Conservation (phyloP, 208 protist genomes). For the Trypanosoma melophagium region DNA sequence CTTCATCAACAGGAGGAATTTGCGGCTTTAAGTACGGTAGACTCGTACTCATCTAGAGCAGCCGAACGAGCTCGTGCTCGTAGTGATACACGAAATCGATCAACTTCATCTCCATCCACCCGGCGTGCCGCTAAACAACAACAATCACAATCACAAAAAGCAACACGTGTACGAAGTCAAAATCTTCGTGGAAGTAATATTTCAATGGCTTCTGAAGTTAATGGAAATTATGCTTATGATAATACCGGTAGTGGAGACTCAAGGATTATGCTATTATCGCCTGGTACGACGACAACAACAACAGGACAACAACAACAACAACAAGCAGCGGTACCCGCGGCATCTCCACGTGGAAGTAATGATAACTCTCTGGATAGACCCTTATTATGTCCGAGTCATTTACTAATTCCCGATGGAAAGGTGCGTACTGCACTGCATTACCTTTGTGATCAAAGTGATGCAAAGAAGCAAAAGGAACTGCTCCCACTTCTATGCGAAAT, state of each 20-base stretch:
- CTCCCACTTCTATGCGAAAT: constrained; percentile 40
- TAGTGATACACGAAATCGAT: not conserved
- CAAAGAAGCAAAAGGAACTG: constrained; percentile 32
- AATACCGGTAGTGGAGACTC: not conserved
- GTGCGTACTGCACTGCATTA: constrained; percentile 61
- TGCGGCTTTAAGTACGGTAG: not conserved
- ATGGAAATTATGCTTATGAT: not conserved
- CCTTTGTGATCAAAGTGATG: constrained; percentile 45
- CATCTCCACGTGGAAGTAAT: not conserved
- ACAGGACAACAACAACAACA: not conserved
- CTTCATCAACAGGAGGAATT: constrained; percentile 25
- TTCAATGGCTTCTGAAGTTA: no score
- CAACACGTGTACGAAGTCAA: not conserved
- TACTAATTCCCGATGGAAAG: constrained; percentile 46
- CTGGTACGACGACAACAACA: no score
- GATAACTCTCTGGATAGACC: not conserved
- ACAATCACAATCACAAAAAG: constrained; percentile 2
- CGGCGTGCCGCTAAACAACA: not conserved
- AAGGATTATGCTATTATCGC: no score
- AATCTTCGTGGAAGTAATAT: no score
- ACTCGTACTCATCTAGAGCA: not conserved
- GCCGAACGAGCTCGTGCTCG: not conserved
- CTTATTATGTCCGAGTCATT: constrained; percentile 22
- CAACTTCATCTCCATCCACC: not conserved
- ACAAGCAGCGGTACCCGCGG: not conserved